A percentile compares a stretch with the other conserved stretches of the same genome.
phyloP scores from a whole-genome alignment of 371 early-diverging fungal species.

The Mycotypha africana region DNA sequence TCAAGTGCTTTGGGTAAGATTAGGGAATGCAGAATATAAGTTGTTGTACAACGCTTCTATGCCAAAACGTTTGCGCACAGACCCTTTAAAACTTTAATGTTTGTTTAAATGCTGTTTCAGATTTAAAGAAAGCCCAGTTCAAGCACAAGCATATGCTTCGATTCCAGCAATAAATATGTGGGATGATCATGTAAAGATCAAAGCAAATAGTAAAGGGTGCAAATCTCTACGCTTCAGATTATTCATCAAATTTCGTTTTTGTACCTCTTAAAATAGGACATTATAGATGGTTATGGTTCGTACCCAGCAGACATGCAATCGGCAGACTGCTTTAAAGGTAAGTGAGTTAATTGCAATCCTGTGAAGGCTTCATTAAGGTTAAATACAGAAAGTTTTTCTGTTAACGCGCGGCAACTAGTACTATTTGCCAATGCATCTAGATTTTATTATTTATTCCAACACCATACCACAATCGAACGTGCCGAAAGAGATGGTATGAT shows the following conservation, averaged over 20 bases:
- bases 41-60: too few species aligned
- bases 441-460: conserved; percentile 85
- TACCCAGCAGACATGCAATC: conserved; percentile 76
- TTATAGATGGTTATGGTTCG: conserved; percentile 78
- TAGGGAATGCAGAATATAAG: too few species aligned
- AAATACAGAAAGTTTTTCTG: too few species aligned
- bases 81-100: background rate
- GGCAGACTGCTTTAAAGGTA: conserved; percentile 40
- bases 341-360: too few species aligned
- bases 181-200: conserved; percentile 72
- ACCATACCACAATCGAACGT: conserved; percentile 63
- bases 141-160: conserved; percentile 57
- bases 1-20: conserved; percentile 57
- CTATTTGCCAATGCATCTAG: conserved; percentile 55
- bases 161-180: conserved; percentile 75
- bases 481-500: conserved; percentile 56
- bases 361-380: too few species aligned
- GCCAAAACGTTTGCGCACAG: conserved; percentile 1
- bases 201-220: background rate
- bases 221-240: too few species aligned
- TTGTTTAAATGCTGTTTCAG: conserved; percentile 10
- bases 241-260: too few species aligned
- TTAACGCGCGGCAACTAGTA: background rate
- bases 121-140: conserved; percentile 37
- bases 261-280: conserved; percentile 21